Evolutionary conservation across 139 green algal species (phyloP).

Genomic region (Closterium sp.): DNA sequence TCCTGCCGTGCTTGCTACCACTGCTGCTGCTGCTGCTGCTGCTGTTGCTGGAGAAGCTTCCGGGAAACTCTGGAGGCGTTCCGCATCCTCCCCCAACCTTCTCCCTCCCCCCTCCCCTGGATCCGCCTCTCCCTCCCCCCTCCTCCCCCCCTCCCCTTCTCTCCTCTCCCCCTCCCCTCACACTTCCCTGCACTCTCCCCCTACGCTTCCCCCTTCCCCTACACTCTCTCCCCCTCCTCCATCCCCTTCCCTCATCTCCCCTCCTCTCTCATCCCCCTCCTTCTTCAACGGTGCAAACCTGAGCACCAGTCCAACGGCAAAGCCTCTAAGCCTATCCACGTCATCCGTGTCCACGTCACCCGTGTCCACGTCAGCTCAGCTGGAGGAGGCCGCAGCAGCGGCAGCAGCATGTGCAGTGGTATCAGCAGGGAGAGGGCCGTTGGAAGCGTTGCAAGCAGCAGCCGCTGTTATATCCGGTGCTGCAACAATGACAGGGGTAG

Average conservation of each 20-base stretch:
- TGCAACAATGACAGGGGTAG: background rate
- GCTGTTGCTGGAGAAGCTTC: background rate
- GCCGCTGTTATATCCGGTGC: background rate
- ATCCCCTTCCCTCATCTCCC: background rate
- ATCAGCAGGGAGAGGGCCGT: background rate
- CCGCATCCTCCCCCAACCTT: background rate
- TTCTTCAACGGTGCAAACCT: background rate
- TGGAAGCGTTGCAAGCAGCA: background rate
- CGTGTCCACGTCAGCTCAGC: background rate
- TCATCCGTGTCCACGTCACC: background rate
- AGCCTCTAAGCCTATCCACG: too few relatives aligned
- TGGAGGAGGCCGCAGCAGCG: background rate
- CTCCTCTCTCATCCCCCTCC: background rate
- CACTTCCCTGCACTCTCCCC: background rate
- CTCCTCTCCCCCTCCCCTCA: background rate
- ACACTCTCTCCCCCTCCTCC: background rate
- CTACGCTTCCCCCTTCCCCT: background rate
- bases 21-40: background rate
- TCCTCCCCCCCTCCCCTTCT: background rate
- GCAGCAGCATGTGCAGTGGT: background rate
- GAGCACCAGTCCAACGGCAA: background rate
- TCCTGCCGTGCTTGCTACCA: background rate
- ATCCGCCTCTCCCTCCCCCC: background rate
- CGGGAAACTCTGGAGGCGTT: background rate
- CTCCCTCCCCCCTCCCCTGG: background rate